Percentiles rank a stretch among this genome's conserved stretches.
Evolutionary conservation across 1,139 yeast species (phyloP).

Genomic region (Meyerozyma sp.): DNA sequence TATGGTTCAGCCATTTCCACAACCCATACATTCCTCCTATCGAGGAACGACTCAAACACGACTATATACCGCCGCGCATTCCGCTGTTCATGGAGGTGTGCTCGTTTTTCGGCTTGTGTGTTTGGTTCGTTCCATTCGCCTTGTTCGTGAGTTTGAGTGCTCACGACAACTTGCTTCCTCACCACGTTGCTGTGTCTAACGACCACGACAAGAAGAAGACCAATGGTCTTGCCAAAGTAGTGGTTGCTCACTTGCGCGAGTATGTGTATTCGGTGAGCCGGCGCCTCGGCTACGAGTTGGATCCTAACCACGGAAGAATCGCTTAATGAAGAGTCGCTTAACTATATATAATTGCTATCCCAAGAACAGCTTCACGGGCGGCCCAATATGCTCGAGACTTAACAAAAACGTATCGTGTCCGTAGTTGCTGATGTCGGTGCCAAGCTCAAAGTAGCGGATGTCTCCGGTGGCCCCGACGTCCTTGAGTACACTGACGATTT

Average conservation of each 20-base stretch:
- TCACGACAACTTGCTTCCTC: conserved; percentile 83
- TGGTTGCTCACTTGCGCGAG: conserved; percentile 51
- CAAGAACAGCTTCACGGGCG: conserved; percentile 57
- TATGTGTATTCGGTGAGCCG: conserved; percentile 44
- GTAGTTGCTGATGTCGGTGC: conserved; percentile 68
- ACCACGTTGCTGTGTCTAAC: conserved; percentile 33
- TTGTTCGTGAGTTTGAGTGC: conserved; percentile 90
- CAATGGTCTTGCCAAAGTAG: conserved; percentile 58
- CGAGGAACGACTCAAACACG: conserved; percentile 51
- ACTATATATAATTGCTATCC: not conserved
- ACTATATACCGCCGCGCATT: conserved; percentile 60
- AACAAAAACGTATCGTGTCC: conserved; percentile 90
- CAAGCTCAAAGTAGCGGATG: conserved; percentile 65
- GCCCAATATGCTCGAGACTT: conserved; percentile 75
- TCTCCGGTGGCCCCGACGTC: conserved; percentile 23
- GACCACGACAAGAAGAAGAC: conserved; percentile 29
- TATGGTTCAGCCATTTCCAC: conserved; percentile 88
- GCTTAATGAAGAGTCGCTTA: conserved; percentile 14
- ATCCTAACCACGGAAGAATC: conserved; percentile 51
- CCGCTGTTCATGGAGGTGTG: conserved; percentile 87
- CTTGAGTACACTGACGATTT: conserved; percentile 59
- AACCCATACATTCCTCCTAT: conserved; percentile 57
- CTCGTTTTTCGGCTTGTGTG: conserved; percentile 86
- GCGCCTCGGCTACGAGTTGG: conserved; percentile 59
- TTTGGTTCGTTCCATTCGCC: conserved; percentile 94